Evolutionary conservation across 1,284 basidiomycete species (phyloP), one percentile per base, ranked within the genome.

Genomic region (Ganoderma lucidum): DNA sequence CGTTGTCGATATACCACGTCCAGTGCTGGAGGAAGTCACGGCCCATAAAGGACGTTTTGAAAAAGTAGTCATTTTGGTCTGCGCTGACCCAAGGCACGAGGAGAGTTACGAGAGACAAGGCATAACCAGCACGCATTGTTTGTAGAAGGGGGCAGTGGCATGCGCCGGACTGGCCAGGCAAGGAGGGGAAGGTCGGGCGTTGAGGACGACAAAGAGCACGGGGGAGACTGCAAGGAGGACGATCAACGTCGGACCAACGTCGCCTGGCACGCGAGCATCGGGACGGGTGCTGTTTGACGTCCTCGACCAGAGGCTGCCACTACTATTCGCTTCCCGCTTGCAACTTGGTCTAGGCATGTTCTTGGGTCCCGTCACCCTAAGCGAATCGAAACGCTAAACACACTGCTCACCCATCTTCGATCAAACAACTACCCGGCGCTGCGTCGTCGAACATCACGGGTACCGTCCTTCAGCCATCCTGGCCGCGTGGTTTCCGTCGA

Each of bases 1-100:
- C 88, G 68, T 83, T 75, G 39, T 79, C 70, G 17, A 82, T 85
- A 70, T 85, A 80, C 83, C 85, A 89, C 1, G 73, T 77, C 80
- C 84, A 89, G 3, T 70, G 72, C n/a, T 81, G 65, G 72, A 84
- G 80, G 75, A 89, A 89, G 67, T 81, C 81, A 6, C 66, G 3
- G 23, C 87, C 87, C 30, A 80, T 71, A 74, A 78, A 83, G 30
- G 77, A 71, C 70, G 85, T 80, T 35, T 73, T 69, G 56, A 83
- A 68, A 61, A 70, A 62, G 77, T 82, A 80, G 59, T 62, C 73
- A 17, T 51, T 28, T 56, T 77, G 72, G 30, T 51, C 62, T 60
- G 77, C 75, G 64, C 72, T 76, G 56, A 48, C 74, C 51, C 62
- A 68, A 65, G 17, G 76, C 5, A 67, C 71, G 65, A 78, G 77